Conservation (phyloP, 1,139 yeast genomes). For the Geotrichum macrosporum region DNA sequence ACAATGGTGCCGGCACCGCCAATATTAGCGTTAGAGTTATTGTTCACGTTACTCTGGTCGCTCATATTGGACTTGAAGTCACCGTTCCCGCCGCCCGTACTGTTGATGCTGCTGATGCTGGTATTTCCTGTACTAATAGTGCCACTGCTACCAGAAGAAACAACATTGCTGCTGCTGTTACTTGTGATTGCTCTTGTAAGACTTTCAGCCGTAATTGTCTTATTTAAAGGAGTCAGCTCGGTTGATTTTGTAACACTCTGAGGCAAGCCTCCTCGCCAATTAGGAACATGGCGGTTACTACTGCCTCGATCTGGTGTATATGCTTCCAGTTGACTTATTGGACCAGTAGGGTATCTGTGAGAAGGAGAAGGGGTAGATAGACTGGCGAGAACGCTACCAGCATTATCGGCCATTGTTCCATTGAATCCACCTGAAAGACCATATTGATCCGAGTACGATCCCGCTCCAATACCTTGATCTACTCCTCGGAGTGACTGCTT, state of each 20-base stretch:
- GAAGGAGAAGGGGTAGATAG: slow-evolving; percentile 35
- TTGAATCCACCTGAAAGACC: slow-evolving; percentile 19
- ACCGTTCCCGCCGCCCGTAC: not conserved
- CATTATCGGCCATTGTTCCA: slow-evolving; percentile 6
- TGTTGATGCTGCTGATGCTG: not conserved
- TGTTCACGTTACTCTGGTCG: not conserved
- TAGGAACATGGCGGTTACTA: slow-evolving; percentile 1
- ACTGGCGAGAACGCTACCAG: slow-evolving; percentile 5
- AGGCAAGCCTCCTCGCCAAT: slow-evolving; percentile 3
- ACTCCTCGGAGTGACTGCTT: slow-evolving; percentile 2
- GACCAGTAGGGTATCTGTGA: slow-evolving; percentile 41
- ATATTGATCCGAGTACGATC: slow-evolving; percentile 31
- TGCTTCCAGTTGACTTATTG: slow-evolving; percentile 56
- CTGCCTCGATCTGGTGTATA: slow-evolving; percentile 77
- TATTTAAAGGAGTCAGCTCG: slow-evolving; percentile 12
- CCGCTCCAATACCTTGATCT: not conserved
- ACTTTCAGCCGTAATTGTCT: slow-evolving; percentile 25
- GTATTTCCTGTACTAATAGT: slow-evolving; percentile 11
- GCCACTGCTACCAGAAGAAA: slow-evolving; percentile 16
- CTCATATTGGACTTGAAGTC: not conserved
- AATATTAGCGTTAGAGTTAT: not conserved
- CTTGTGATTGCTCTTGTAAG: not conserved
- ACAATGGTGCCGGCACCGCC: not conserved
- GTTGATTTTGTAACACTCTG: slow-evolving; percentile 1
- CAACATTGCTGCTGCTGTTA: slow-evolving; percentile 5